These are phyloP conservation scores for Fusarium sp. DNA, from an alignment of 2,329 filamentous ascomycete genomes.

Conservation along the genomic window DNA sequence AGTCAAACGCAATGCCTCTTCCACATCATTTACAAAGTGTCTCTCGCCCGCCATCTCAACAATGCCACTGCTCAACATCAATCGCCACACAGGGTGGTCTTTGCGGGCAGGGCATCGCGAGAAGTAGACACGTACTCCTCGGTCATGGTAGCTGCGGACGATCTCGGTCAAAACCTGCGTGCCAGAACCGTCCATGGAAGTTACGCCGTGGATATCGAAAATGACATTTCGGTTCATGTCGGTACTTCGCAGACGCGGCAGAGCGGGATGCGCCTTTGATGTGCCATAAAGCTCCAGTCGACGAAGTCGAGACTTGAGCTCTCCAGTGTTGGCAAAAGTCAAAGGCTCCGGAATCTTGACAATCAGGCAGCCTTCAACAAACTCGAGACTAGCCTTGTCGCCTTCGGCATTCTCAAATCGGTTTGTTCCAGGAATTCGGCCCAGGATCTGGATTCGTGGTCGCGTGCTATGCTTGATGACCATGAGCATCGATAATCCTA, in stretches of 20 bases:
- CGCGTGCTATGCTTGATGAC: conserved; percentile 92
- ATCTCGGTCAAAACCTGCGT: conserved; percentile 93
- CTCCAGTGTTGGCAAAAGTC: conserved; percentile 96
- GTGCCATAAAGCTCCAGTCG: conserved; percentile 94
- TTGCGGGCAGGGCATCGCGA: conserved; percentile 63
- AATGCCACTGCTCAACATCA: conserved; percentile 85
- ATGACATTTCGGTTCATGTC: conserved; percentile 92
- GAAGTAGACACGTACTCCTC: conserved; percentile 83
- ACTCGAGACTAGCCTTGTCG: conserved; percentile 79
- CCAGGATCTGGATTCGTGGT: conserved; percentile 94
- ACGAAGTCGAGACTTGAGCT: conserved; percentile 84
- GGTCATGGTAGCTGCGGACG: conserved; percentile 80
- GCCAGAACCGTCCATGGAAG: conserved; percentile 90
- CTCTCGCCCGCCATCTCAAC: conserved; percentile 79
- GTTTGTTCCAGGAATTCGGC: conserved; percentile 84
- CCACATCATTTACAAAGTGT: conserved; percentile 85
- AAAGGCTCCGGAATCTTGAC: conserved; percentile 98
- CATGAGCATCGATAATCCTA: conserved; percentile 88
- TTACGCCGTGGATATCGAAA: conserved; percentile 98
- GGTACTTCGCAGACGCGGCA: conserved; percentile 80
- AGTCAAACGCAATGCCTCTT: conserved; percentile 83
- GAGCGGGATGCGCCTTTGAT: conserved; percentile 82
- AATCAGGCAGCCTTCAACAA: conserved; percentile 91
- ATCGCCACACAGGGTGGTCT: conserved; percentile 70
- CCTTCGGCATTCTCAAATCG: conserved; percentile 88